These are phyloP conservation scores for Heterobasidion parviporum DNA, from an alignment of 1,284 basidiomycete species.

Conservation along the genomic window DNA sequence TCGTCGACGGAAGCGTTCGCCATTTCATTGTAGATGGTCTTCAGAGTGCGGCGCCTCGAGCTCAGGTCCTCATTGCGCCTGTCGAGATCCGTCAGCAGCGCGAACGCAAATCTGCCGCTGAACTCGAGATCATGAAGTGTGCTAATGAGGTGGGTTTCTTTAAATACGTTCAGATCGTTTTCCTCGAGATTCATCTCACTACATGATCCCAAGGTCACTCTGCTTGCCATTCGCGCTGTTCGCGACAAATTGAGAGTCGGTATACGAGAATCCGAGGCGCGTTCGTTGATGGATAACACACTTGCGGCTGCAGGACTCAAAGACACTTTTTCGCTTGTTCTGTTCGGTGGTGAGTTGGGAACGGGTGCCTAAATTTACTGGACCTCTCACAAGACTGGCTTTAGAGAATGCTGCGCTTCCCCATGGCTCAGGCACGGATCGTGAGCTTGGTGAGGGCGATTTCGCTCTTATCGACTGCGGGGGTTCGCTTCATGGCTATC, in stretches of 20 bases:
- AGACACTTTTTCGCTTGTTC: constrained; percentile 51
- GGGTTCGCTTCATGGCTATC: constrained; percentile 64
- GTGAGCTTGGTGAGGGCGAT: constrained; percentile 46
- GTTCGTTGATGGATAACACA: constrained; percentile 44
- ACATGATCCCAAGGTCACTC: constrained; percentile 45
- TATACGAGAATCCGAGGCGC: constrained; percentile 67
- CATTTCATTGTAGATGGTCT: constrained; percentile 57
- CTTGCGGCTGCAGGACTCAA: constrained; percentile 51
- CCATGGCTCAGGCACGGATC: constrained; percentile 72
- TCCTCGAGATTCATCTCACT: constrained; percentile 1
- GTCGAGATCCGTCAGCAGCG: constrained; percentile 51
- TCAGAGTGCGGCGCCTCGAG: constrained; percentile 34
- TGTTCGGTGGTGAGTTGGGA: constrained; percentile 62
- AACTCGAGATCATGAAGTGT: constrained; percentile 68
- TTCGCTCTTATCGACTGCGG: constrained; percentile 76
- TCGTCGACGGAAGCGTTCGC: constrained; percentile 54
- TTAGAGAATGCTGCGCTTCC: constrained; percentile 80
- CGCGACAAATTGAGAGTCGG: constrained; percentile 58
- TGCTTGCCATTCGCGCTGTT: constrained; percentile 66
- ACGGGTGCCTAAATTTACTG: not conserved
- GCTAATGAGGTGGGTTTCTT: constrained; percentile 60
- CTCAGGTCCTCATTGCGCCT: constrained; percentile 39
- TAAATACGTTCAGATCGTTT: not conserved
- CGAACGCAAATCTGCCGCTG: constrained; percentile 66
- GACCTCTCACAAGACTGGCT: not conserved